phyloP scores from a whole-genome alignment of 192 early-diverging fungal genomes.

The Chytriomyces sp. region DNA sequence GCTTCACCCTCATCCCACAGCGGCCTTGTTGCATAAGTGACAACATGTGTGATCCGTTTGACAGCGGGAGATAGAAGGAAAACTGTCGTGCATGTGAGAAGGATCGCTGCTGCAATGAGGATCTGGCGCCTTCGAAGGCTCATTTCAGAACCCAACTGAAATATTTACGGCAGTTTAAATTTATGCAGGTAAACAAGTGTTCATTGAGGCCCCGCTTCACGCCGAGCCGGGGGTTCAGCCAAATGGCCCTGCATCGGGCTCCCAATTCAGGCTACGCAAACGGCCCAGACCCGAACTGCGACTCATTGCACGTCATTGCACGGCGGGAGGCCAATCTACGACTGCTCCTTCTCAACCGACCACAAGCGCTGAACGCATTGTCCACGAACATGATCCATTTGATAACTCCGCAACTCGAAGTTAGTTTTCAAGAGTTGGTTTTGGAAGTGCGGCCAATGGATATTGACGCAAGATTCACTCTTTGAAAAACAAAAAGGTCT shows the following conservation, averaged over 20 bases:
- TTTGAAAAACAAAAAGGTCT: constrained; percentile 61
- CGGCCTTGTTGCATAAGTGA: constrained; percentile 34
- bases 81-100: neutral
- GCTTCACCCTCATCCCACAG: constrained; percentile 23
- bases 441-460: too few relatives aligned
- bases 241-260: too few relatives aligned
- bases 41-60: constrained; percentile 5
- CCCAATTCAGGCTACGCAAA: neutral
- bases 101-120: neutral
- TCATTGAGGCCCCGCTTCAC: too few relatives aligned
- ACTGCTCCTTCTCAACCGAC: constrained; percentile 62
- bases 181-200: too few relatives aligned
- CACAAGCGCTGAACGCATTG: constrained; percentile 83
- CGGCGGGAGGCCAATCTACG: constrained; percentile 50
- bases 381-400: constrained; percentile 82
- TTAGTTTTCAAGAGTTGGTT: too few relatives aligned
- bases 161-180: too few relatives aligned
- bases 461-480: too few relatives aligned
- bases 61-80: neutral
- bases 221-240: too few relatives aligned
- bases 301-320: constrained; percentile 37
- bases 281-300: neutral
- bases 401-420: constrained; percentile 81
- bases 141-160: neutral
- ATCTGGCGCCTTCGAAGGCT: neutral